A percentile compares a stretch with the other conserved stretches of the same genome.
Conservation (phyloP, 768 basidiomycete genomes). For the Rhodotorula kratochvilovae region DNA sequence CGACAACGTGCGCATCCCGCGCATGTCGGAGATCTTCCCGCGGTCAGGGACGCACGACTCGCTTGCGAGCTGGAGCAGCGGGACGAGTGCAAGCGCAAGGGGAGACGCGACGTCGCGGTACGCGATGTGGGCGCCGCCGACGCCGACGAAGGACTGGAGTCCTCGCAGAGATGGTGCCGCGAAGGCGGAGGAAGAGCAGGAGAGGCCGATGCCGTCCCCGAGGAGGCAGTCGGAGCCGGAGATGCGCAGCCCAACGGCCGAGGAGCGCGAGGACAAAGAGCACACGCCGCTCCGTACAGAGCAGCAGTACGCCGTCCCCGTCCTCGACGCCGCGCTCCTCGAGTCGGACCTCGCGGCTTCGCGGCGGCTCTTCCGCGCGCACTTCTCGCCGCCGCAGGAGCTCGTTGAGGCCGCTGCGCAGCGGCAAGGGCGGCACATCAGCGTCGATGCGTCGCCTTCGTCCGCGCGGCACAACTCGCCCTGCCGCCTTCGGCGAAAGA, state of each 20-base stretch:
- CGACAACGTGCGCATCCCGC: slow-evolving; percentile 1
- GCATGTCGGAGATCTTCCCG: slow-evolving; percentile 7
- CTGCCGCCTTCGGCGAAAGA: not conserved
- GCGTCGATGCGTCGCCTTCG: not conserved
- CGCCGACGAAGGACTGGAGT: not conserved
- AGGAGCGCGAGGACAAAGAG: not conserved
- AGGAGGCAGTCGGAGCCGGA: not conserved
- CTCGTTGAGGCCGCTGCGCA: not conserved
- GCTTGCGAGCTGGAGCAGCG: not conserved
- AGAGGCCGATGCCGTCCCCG: not conserved
- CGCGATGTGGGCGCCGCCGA: not conserved
- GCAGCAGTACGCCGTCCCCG: not conserved
- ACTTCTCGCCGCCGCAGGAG: slow-evolving; percentile 1
- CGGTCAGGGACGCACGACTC: slow-evolving; percentile 16
- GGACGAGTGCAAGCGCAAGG: not conserved
- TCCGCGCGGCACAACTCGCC: not conserved
- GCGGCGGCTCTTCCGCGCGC: slow-evolving; percentile 10
- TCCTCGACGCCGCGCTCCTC: not conserved
- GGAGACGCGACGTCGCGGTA: not conserved
- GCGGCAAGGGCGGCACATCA: not conserved
- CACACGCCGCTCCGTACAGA: not conserved
- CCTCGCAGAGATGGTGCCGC: no score
- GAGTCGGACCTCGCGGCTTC: not conserved
- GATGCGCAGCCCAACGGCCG: no score
- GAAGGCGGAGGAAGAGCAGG: no score